Percentiles rank a stretch among this genome's conserved stretches.
These are phyloP conservation scores for Cadophora sp. DNA, from an alignment of 2,329 filamentous ascomycete species.

Conservation along the genomic window DNA sequence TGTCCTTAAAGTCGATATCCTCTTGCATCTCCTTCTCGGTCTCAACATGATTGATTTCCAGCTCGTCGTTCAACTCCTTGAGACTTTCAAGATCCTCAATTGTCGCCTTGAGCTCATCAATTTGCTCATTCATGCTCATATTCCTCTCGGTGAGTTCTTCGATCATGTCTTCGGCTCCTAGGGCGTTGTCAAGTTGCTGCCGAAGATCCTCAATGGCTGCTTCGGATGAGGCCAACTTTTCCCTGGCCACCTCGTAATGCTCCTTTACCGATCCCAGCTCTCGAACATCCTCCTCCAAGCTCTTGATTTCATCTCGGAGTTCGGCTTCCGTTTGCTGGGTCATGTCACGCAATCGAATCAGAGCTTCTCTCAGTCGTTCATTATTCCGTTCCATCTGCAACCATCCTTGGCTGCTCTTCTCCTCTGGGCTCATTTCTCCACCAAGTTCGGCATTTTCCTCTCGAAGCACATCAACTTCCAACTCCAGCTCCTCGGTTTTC, in stretches of 20 bases:
- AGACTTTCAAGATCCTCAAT: slow-evolving; percentile 89
- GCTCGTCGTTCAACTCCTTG: slow-evolving; percentile 92
- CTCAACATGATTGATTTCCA: slow-evolving; percentile 91
- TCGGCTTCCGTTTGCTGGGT: slow-evolving; percentile 86
- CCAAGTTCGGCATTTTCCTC: slow-evolving; percentile 88
- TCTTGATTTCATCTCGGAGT: slow-evolving; percentile 75
- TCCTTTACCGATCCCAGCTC: slow-evolving; percentile 72
- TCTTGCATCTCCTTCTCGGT: slow-evolving; percentile 94
- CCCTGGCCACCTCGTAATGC: slow-evolving; percentile 72
- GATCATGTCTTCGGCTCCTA: slow-evolving; percentile 92
- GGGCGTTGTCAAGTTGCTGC: slow-evolving; percentile 87
- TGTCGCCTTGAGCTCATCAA: slow-evolving; percentile 80
- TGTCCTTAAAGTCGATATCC: slow-evolving; percentile 88
- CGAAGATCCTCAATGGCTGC: slow-evolving; percentile 82
- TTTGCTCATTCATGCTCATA: slow-evolving; percentile 79
- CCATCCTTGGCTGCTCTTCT: slow-evolving; percentile 86
- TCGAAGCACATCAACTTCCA: slow-evolving; percentile 85
- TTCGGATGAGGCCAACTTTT: slow-evolving; percentile 76
- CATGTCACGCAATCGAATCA: slow-evolving; percentile 84
- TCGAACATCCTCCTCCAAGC: slow-evolving; percentile 74
- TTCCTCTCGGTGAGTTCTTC: slow-evolving; percentile 91
- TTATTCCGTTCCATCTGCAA: slow-evolving; percentile 91
- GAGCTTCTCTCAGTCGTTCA: slow-evolving; percentile 83
- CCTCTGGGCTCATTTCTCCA: slow-evolving; percentile 86
- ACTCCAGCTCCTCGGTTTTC: slow-evolving; percentile 81